Base-by-base conservation (phyloP, 805 yeast genomes). In the Vanderwaltozyma yarrowii region DNA sequence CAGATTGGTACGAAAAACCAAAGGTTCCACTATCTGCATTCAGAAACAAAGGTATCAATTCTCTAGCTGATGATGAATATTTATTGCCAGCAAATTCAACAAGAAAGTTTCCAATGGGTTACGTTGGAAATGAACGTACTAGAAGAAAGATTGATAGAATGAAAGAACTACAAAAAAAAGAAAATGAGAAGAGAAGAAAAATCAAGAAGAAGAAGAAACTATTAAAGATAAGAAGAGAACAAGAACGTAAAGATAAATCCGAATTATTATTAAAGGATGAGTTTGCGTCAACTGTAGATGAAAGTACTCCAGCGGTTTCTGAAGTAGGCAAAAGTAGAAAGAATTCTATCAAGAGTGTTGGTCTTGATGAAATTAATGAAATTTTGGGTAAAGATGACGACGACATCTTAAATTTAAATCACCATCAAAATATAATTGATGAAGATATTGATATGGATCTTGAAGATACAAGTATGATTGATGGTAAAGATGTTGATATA, bases 21-120 rank as follows among this genome's bases (percentile, higher is more conserved):
- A 69, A 69, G 39, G 78, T 86, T 8, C 96, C 96, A 3, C 62
- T 88, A 30, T 83, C 94, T 2, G 96, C 96, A 1, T 89, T 89
- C 58, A 68, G 97, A 53, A 88, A 86, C 61, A 80, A 86, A 52
- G 81, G 82, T 11, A 60, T 74, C 10, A 53, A 58, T 21, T 46
- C 54, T 26, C 47, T 54, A 31, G 63, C 57, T 14, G 61, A 53
- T 12, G 59, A 54, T 35, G 59, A 57, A 38, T 55, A 45, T 32
- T 48, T 57, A 48, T 33, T 52, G 11, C 61, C 61, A 9, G 46
- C 43, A 11, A 46, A 51, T 32, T 49, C 58, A 2, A 52, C 52
- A 5, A 50, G 51, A 32, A 56, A 56, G 32, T 58, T 49, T 11
- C 64, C 64, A n/a, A 55, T 59, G 23, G 62, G 64, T 15, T 59